phyloP scores from a whole-genome alignment of 129 eudicot species.

The Artemisia annua region DNA sequence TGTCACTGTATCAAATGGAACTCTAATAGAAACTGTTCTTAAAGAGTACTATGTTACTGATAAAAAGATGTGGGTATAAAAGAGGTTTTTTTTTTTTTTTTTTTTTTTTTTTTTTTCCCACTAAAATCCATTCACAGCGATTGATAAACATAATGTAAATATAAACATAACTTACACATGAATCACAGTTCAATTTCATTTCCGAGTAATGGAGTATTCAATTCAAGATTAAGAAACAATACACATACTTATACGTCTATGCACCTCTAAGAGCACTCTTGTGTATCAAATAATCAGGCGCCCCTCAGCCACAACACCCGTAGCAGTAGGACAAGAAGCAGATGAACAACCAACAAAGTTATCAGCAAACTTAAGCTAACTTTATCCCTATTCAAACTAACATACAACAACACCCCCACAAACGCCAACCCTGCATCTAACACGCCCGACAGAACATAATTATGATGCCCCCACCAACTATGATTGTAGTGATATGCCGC shows the following conservation, averaged over 20 bases:
- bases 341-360: conserved; percentile 40
- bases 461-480: conserved; percentile 81
- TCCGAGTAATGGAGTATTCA: not conserved
- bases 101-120: too few species aligned
- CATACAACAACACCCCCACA: conserved; percentile 68
- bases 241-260: not conserved
- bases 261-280: not conserved
- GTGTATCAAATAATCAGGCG: conserved; percentile 46
- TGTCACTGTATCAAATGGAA: not conserved
- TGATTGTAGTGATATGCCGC: conserved; percentile 57
- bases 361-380: conserved; percentile 81
- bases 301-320: conserved; percentile 64
- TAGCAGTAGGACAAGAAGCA: conserved; percentile 69
- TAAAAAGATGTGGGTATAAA: too few species aligned
- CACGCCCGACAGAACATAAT: conserved; percentile 74
- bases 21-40: not conserved
- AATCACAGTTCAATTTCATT: not conserved
- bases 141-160: too few species aligned
- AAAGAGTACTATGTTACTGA: too few species aligned
- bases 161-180: not conserved
- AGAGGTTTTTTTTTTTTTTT: too few species aligned
- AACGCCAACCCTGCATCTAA: conserved; percentile 94
- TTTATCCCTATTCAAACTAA: conserved; percentile 59
- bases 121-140: too few species aligned
- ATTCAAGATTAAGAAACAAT: not conserved